These are phyloP conservation scores for Saccharomycopsis olivae DNA, from an alignment of 805 yeast genomes.

Conservation along the genomic window DNA sequence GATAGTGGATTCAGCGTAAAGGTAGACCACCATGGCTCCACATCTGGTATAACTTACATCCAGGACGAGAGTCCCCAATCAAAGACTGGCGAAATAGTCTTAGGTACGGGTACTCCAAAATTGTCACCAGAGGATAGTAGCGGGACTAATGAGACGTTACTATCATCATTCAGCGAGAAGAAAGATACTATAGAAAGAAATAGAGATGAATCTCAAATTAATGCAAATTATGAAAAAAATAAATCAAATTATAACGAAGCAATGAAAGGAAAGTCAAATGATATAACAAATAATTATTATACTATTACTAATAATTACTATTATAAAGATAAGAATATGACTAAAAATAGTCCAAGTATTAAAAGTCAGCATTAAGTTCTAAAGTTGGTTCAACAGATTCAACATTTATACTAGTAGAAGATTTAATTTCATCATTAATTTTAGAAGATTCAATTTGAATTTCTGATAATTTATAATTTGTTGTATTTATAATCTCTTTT, in stretches of 20 bases:
- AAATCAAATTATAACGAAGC: not conserved
- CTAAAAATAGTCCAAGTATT: too few species aligned
- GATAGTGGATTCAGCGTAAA: not conserved
- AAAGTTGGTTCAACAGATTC: too few species aligned
- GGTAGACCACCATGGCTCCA: not conserved
- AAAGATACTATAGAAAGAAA: not conserved
- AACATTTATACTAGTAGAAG: too few species aligned
- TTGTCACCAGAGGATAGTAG: conserved; percentile 2
- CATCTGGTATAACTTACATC: not conserved
- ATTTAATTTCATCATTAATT: too few species aligned
- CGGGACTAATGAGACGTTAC: conserved; percentile 5
- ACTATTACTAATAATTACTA: too few species aligned
- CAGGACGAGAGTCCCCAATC: not conserved
- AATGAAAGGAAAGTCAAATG: not conserved
- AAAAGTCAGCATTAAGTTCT: too few species aligned
- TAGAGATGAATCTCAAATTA: too few species aligned
- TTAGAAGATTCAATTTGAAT: too few species aligned
- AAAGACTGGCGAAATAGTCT: not conserved
- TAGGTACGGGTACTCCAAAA: not conserved
- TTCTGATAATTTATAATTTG: too few species aligned
- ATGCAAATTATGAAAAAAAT: too few species aligned
- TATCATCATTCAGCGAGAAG: conserved; percentile 4
- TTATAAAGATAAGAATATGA: too few species aligned
- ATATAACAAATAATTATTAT: too few species aligned
- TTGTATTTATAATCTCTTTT: conserved; percentile 2